Conservation (phyloP, 2,329 filamentous ascomycete genomes). For the Dothistroma pini region DNA sequence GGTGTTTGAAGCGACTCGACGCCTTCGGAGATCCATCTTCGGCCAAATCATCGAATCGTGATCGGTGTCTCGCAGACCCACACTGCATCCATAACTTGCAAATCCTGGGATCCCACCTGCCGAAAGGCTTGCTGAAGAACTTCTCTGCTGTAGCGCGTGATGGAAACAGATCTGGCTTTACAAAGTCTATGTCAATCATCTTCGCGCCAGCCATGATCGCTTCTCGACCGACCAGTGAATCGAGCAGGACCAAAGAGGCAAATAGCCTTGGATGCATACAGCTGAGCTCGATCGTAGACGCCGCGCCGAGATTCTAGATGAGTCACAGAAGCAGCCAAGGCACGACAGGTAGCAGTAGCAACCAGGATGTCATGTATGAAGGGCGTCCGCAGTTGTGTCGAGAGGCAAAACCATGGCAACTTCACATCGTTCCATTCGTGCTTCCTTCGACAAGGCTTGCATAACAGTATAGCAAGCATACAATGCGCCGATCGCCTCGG, state of each 20-base stretch:
- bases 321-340: neutral
- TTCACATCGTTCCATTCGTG: constrained; percentile 5
- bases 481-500: constrained; percentile 8
- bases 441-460: constrained; percentile 1
- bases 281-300: constrained; percentile 39
- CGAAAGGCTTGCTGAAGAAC: neutral
- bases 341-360: neutral
- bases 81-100: neutral
- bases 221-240: constrained; percentile 66
- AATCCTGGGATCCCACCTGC: neutral
- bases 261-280: constrained; percentile 9
- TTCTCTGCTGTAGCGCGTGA: neutral
- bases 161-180: constrained; percentile 2
- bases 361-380: too few species aligned
- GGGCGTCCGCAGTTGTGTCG: neutral
- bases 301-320: constrained; percentile 57
- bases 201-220: constrained; percentile 47
- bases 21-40: neutral
- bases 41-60: neutral
- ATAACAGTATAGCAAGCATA: constrained; percentile 12
- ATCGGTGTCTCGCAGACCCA: constrained; percentile 1
- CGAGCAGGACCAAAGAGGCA: constrained; percentile 56
- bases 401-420: neutral
- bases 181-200: neutral
- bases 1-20: neutral